Conservation (phyloP, 495 filamentous ascomycete genomes). For the Eremomyces bilateralis region DNA sequence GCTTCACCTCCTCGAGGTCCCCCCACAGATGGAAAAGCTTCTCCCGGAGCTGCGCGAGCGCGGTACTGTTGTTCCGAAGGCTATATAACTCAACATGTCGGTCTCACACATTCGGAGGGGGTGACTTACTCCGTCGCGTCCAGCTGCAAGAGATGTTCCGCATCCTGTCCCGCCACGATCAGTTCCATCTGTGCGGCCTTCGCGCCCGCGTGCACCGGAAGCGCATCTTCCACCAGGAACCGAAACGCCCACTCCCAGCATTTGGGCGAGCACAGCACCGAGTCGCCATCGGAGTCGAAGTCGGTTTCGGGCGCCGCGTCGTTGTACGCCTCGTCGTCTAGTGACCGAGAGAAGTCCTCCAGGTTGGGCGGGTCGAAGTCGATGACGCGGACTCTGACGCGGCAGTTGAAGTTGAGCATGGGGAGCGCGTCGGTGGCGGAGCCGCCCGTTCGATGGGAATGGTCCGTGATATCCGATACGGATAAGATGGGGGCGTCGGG, state of each 20-base stretch:
- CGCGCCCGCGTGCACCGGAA: neutral
- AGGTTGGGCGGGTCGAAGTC: slow-evolving; percentile 58
- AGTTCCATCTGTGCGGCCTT: neutral
- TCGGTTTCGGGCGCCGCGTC: slow-evolving; percentile 4
- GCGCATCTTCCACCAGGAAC: slow-evolving; percentile 44
- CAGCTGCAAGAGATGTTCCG: neutral
- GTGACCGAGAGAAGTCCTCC: slow-evolving; percentile 40
- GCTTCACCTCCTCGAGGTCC: neutral
- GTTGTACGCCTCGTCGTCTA: slow-evolving; percentile 9
- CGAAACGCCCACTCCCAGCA: slow-evolving; percentile 53
- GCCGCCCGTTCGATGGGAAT: slow-evolving; percentile 20
- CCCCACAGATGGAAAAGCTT: neutral
- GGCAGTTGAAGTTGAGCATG: slow-evolving; percentile 57
- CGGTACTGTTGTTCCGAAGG: neutral
- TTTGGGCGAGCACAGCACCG: neutral
- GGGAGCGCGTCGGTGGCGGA: slow-evolving; percentile 30
- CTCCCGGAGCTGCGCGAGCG: neutral
- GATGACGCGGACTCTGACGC: slow-evolving; percentile 44
- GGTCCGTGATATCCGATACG: slow-evolving; percentile 28
- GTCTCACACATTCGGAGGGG: neutral
- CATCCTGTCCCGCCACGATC: neutral
- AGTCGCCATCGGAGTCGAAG: slow-evolving; percentile 5
- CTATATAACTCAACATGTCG: neutral
- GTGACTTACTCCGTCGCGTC: neutral
- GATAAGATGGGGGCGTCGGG: slow-evolving; percentile 21